Evolutionary conservation across 441 rosid species (phyloP), one percentile per base, ranked within the genome.

Genomic region (Corymbia citriodora): DNA sequence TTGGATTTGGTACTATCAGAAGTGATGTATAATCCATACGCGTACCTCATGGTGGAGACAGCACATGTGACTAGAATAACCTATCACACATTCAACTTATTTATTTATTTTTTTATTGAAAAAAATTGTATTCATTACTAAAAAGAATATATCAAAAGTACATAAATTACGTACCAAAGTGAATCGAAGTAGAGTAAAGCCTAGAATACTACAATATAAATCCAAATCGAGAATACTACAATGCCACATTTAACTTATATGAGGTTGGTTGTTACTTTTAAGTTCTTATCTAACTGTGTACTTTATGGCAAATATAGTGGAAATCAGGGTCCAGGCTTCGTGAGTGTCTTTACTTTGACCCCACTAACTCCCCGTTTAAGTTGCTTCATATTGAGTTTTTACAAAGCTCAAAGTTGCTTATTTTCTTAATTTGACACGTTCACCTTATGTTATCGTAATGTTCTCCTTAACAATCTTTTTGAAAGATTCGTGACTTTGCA

Each of bases 1-100:
- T 1, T 70, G 25, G 14, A 10, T 72, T 36, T 33, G 25, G 4
- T 9, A 19, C 48, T 10, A 3, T 18, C 12, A 17, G 21, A 23
- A 33, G 25, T 1, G 13, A 17, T 31, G 82, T 19, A 14, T 23
- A 45, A 70, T 17, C 7, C 11, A 70, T 19, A 33, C 23, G 12
- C 17, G 11, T 0, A 31, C 33, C 10, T 68, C 31, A 17, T 0
- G 7, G 0, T 17, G 45, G 45, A 33, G 45, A 33, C 7, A 9
- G 10, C 7, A 17, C 2, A 70, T 31, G 12, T 3, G 13, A 17
- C 23, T 31, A 70, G 40, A 17, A 68, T 68, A 31, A 29, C 7
- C 33, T 5, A 72, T 72, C 8, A 7, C 7, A 2, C 65, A 2
- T 25, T 59, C 0, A 2, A 59, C 3, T 23, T 55, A n/a, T 2